phyloP scores from a whole-genome alignment of 768 basidiomycete genomes.

The Lepiota subincarnata region DNA sequence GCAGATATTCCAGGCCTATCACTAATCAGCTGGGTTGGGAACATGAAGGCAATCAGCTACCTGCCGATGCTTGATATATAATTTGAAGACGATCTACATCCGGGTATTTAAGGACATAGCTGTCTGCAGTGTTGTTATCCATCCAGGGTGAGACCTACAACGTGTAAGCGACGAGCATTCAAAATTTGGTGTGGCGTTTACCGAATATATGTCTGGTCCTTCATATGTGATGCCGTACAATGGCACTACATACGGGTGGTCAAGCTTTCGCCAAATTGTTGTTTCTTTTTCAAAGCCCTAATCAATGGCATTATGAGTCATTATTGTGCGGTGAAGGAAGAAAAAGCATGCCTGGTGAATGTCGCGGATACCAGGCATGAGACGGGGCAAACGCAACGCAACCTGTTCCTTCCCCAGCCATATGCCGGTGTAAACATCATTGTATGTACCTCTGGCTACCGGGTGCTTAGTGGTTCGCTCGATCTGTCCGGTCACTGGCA shows the following conservation, averaged over 20 bases:
- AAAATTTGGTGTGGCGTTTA: slow-evolving; percentile 15
- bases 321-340: background rate
- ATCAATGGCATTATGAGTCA: background rate
- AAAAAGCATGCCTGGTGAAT: slow-evolving; percentile 28
- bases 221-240: slow-evolving; percentile 35
- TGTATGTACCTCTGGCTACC: slow-evolving; percentile 31
- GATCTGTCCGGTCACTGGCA: slow-evolving; percentile 39
- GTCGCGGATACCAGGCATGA: slow-evolving; percentile 28
- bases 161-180: background rate
- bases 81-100: slow-evolving; percentile 32
- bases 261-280: slow-evolving; percentile 36
- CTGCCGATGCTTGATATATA: slow-evolving; percentile 34
- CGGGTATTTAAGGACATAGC: slow-evolving; percentile 28
- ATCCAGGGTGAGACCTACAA: slow-evolving; percentile 43
- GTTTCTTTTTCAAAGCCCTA: slow-evolving; percentile 42
- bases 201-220: slow-evolving; percentile 29
- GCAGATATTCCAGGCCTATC: slow-evolving; percentile 37
- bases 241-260: slow-evolving; percentile 35
- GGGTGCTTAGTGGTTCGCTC: slow-evolving; percentile 23
- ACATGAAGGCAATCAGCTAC: slow-evolving; percentile 17
- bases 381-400: slow-evolving; percentile 33
- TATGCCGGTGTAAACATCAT: slow-evolving; percentile 37
- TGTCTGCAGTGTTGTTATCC: slow-evolving; percentile 35
- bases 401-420: slow-evolving; percentile 41
- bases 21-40: background rate